Conservation (phyloP, 331 rosid species). For the Prunus yedoensis region DNA sequence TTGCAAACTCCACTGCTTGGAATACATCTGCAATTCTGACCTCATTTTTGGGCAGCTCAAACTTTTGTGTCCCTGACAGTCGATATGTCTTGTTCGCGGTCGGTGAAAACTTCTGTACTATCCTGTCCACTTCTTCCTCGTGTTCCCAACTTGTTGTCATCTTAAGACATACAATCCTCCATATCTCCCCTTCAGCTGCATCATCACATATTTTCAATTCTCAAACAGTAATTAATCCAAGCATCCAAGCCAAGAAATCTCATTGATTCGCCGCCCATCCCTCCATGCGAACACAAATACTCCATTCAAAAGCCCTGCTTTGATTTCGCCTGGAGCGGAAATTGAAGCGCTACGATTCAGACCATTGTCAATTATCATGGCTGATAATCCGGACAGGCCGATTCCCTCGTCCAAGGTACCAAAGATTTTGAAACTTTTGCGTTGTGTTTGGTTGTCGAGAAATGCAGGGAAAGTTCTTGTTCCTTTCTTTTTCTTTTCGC, state of each 20-base stretch:
- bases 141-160: slow-evolving; percentile 55
- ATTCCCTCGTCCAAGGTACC: too few species aligned
- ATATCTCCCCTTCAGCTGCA: background rate
- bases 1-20: slow-evolving; percentile 54
- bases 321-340: too few species aligned
- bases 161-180: slow-evolving; percentile 59
- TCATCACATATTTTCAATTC: too few species aligned
- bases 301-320: too few species aligned
- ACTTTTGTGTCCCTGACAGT: slow-evolving; percentile 72
- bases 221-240: too few species aligned
- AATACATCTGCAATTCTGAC: slow-evolving; percentile 56
- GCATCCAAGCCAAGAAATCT: too few species aligned
- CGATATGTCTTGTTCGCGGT: slow-evolving; percentile 53
- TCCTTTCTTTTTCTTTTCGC: background rate
- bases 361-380: too few species aligned
- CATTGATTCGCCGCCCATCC: too few species aligned
- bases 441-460: slow-evolving; percentile 7
- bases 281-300: too few species aligned
- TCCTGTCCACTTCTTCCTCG: slow-evolving; percentile 58
- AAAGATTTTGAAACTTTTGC: too few species aligned
- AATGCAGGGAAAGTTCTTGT: background rate
- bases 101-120: slow-evolving; percentile 46
- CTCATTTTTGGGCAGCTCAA: slow-evolving; percentile 60
- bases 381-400: too few species aligned
- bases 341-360: too few species aligned